Conservation (phyloP, 1,139 yeast species). For the Debaryomyces sp. region DNA sequence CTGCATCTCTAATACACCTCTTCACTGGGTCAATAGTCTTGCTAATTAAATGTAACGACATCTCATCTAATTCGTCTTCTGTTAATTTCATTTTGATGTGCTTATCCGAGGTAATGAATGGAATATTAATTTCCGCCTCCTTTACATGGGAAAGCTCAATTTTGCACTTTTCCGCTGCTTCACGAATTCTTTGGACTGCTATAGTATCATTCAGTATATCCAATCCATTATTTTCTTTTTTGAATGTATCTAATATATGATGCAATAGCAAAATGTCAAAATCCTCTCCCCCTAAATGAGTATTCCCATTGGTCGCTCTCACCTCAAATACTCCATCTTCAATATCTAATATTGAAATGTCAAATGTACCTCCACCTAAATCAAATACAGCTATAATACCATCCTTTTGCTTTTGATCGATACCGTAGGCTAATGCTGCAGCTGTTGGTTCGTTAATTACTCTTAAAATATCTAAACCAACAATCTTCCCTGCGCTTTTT, state of each 20-base stretch:
- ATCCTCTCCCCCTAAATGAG: slow-evolving; percentile 85
- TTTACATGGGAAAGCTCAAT: slow-evolving; percentile 68
- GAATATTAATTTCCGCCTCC: slow-evolving; percentile 60
- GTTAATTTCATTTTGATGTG: slow-evolving; percentile 57
- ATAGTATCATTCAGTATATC: slow-evolving; percentile 46
- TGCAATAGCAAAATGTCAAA: slow-evolving; percentile 65
- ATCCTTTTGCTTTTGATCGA: slow-evolving; percentile 53
- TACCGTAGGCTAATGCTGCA: slow-evolving; percentile 79
- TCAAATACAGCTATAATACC: slow-evolving; percentile 78
- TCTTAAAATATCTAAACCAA: slow-evolving; percentile 67
- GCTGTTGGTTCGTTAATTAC: slow-evolving; percentile 84
- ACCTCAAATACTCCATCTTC: slow-evolving; percentile 85
- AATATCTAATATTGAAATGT: slow-evolving; percentile 74
- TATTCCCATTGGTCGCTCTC: slow-evolving; percentile 80
- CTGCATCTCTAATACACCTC: slow-evolving; percentile 72
- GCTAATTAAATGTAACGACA: slow-evolving; percentile 63
- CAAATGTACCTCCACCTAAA: slow-evolving; percentile 85
- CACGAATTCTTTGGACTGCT: slow-evolving; percentile 69
- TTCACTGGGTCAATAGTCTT: slow-evolving; percentile 67
- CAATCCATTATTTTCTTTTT: slow-evolving; percentile 40
- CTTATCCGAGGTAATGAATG: slow-evolving; percentile 56
- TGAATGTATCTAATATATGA: slow-evolving; percentile 53
- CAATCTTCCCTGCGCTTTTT: slow-evolving; percentile 66
- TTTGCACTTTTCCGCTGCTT: slow-evolving; percentile 71
- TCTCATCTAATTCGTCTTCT: slow-evolving; percentile 63